phyloP scores from a whole-genome alignment of 2,329 filamentous ascomycete species.

The Botryosphaeria dothidea region DNA sequence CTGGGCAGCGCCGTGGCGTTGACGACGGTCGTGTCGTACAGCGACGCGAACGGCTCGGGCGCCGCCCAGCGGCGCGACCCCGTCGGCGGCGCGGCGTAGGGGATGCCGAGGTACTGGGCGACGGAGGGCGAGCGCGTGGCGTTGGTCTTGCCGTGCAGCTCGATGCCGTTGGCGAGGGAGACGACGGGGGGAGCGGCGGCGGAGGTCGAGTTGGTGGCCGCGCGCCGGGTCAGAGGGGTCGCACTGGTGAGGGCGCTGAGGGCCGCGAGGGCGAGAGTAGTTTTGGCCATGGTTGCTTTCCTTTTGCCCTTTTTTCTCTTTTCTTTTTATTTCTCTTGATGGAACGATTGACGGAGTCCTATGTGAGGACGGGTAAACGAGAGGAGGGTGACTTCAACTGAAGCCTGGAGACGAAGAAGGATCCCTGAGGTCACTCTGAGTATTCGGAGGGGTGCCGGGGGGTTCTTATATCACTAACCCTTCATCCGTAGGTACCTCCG shows the following conservation, averaged over 20 bases:
- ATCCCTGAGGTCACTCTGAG: neutral
- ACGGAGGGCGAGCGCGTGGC: slow-evolving; percentile 26
- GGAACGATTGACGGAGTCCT: neutral
- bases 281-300: neutral
- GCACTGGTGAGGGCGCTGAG: neutral
- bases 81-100: slow-evolving; percentile 36
- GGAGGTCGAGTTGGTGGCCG: neutral
- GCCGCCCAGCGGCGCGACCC: slow-evolving; percentile 35
- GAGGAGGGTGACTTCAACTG: neutral
- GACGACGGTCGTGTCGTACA: slow-evolving; percentile 23
- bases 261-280: neutral
- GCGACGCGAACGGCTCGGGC: slow-evolving; percentile 30
- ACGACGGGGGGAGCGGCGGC: neutral
- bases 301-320: neutral
- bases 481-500: neutral
- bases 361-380: neutral
- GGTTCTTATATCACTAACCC: neutral
- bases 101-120: slow-evolving; percentile 40
- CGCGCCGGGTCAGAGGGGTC: neutral
- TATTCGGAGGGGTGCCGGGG: neutral
- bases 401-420: neutral
- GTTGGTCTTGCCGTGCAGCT: slow-evolving; percentile 20
- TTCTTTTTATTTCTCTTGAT: neutral
- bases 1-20: slow-evolving; percentile 5
- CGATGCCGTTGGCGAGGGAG: neutral